Percentiles rank a stretch among this genome's conserved stretches.
Evolutionary conservation across 2,329 filamentous ascomycete species (phyloP).

Genomic region (Pseudogymnoascus sp.): DNA sequence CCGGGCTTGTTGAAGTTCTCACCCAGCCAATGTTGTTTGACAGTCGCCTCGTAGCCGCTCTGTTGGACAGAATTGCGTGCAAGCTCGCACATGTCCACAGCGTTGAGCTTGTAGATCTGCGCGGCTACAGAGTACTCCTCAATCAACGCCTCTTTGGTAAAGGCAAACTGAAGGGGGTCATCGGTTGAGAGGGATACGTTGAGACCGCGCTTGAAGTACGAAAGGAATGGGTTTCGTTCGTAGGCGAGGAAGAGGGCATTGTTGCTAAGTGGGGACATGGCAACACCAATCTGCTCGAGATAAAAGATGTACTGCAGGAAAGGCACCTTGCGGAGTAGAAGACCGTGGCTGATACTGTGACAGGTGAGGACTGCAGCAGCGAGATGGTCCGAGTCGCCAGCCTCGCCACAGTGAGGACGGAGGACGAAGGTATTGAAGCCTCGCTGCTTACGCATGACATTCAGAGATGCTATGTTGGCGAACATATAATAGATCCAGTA

Average conservation of each 20-base stretch:
- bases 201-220: constrained; percentile 88
- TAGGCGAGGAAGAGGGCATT: constrained; percentile 95
- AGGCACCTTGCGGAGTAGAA: constrained; percentile 87
- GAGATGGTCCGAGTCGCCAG: constrained; percentile 92
- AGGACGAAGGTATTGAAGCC: constrained; percentile 95
- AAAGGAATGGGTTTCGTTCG: constrained; percentile 91
- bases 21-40: constrained; percentile 92
- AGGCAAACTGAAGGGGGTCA: constrained; percentile 94
- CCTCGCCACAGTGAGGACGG: constrained; percentile 91
- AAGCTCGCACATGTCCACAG: constrained; percentile 97
- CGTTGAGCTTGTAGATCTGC: constrained; percentile 95
- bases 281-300: constrained; percentile 93
- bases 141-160: constrained; percentile 95
- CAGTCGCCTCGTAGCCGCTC: constrained; percentile 80
- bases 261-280: constrained; percentile 98
- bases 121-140: constrained; percentile 97
- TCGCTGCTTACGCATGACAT: constrained; percentile 80
- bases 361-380: constrained; percentile 86
- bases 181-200: constrained; percentile 97
- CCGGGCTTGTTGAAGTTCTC: constrained; percentile 70
- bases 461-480: constrained; percentile 86
- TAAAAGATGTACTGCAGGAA: constrained; percentile 96
- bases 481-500: constrained; percentile 99
- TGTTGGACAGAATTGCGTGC: constrained; percentile 94
- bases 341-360: constrained; percentile 93